Evolutionary conservation across 2,329 filamentous ascomycete genomes (phyloP), one percentile per base, ranked within the genome.

Genomic region (Fusarium metavorans): DNA sequence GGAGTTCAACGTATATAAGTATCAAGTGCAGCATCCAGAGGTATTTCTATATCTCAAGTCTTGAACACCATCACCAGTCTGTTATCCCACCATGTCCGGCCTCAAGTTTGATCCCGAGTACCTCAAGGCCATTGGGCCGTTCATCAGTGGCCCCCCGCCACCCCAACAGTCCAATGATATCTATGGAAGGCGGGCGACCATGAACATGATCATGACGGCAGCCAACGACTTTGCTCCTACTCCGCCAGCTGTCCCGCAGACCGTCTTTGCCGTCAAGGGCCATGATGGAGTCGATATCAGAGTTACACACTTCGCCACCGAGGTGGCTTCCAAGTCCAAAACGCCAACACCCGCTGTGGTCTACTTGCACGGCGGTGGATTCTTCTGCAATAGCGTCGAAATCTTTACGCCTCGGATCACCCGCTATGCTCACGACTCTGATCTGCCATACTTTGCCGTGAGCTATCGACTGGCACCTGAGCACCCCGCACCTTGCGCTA

Each of bases 401-500:
- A 32, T 65, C 1, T 73, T 70, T 34, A 54, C 70, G 1, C 66
- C 66, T 9, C 70, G 66, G 25, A 73, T 73, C 4, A 60, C 70
- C 2, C 70, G 70, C 9, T 70, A 62, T 14, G 56, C 70, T 2
- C 37, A 73, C 1, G 59, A 61, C 2, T 52, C 66, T 5, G 50
- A 70, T n/a, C 18, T 73, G 10, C 70, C 70, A 6, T 71, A 60
- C 58, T 73, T 73, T 4, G 71, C 61, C 1, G 70, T 73, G 5
- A 39, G 41, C 5, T 75, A 75, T 20, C 52, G 73, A 7, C 41
- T 69, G 3, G 73, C 73, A 1, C 73, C 73, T 0, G 73, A 73
- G 13, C 8, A 75, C 37, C 67, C 70, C 5, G 67, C 68, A 6
- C 67, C 73, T 3, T 43, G 64, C 2, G 64, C 41, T 3, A 45